Evolutionary conservation across 352 stramenopile genomes (phyloP).

Genomic region (Aphanomyces cochlioides): DNA sequence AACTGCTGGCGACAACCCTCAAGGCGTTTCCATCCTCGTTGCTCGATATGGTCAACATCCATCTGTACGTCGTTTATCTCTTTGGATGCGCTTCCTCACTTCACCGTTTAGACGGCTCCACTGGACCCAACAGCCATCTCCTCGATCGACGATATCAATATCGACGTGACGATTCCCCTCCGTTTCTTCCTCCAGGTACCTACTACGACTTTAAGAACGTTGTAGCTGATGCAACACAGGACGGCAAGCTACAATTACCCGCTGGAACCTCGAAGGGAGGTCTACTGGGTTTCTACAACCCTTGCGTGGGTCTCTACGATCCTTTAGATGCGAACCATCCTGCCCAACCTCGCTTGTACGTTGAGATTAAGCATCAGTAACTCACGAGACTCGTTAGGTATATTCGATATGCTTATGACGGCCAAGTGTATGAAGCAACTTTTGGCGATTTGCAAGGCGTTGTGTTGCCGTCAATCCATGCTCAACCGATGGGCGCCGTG

Average conservation of each 20-base stretch:
- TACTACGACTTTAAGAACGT: background rate
- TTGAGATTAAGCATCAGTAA: background rate
- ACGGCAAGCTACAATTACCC: conserved; percentile 52
- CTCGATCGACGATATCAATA: conserved; percentile 29
- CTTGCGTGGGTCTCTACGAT: conserved; percentile 43
- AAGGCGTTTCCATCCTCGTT: conserved; percentile 67
- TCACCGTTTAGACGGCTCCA: conserved; percentile 8
- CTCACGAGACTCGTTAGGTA: conserved; percentile 41
- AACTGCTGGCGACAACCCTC: conserved; percentile 47
- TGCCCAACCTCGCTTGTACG: conserved; percentile 59
- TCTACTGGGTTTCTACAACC: conserved; percentile 80
- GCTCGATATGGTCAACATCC: conserved; percentile 73
- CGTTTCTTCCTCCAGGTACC: conserved; percentile 74
- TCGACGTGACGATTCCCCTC: conserved; percentile 74
- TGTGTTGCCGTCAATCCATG: conserved; percentile 64
- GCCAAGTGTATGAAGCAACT: conserved; percentile 72
- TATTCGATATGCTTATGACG: conserved; percentile 69
- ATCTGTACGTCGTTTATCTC: conserved; percentile 35
- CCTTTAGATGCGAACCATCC: conserved; percentile 42
- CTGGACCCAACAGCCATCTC: background rate
- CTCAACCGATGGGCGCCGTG: conserved; percentile 59
- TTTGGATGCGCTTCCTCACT: too few relatives aligned
- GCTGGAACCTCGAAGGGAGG: conserved; percentile 53
- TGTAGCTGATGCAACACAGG: conserved; percentile 33
- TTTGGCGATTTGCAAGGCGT: conserved; percentile 74